Percentiles rank a stretch among this genome's conserved stretches.
phyloP scores from a whole-genome alignment of 345 rosid species.

The Gynandropsis gynandra region DNA sequence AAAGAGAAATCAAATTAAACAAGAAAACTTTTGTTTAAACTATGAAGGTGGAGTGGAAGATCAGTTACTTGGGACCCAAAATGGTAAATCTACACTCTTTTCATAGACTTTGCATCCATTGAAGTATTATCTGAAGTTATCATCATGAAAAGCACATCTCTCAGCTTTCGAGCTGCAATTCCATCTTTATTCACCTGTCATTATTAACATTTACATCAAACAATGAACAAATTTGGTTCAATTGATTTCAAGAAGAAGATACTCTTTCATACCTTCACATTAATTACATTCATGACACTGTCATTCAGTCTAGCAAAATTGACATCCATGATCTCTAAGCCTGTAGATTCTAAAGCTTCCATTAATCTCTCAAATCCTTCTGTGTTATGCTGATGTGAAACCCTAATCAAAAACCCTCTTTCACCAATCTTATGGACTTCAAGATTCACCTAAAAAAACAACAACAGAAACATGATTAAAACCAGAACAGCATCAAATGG shows the following conservation, averaged over 20 bases:
- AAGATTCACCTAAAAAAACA: slow-evolving; percentile 38
- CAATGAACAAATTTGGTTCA: background rate
- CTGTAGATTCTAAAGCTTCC: slow-evolving; percentile 46
- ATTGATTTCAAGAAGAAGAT: background rate
- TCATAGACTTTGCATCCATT: slow-evolving; percentile 1
- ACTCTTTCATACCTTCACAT: slow-evolving; percentile 49
- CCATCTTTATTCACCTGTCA: slow-evolving; percentile 19
- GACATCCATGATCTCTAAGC: slow-evolving; percentile 54
- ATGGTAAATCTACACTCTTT: slow-evolving; percentile 11
- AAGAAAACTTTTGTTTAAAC: no score
- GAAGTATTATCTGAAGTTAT: slow-evolving; percentile 6
- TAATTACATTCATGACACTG: slow-evolving; percentile 45
- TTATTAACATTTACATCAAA: background rate
- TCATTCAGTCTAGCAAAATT: slow-evolving; percentile 53
- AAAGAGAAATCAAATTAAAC: no score
- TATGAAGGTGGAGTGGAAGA: no score
- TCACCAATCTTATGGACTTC: slow-evolving; percentile 50
- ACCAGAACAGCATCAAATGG: background rate
- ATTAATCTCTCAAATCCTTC: slow-evolving; percentile 59
- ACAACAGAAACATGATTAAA: background rate
- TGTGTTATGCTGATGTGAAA: slow-evolving; percentile 31
- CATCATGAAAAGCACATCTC: slow-evolving; percentile 20
- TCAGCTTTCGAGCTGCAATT: slow-evolving; percentile 12
- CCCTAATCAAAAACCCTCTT: slow-evolving; percentile 46
- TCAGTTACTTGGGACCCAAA: no score